phyloP scores from a whole-genome alignment of 202 grass and related monocot genomes.

The Hordeum pubiflorum region DNA sequence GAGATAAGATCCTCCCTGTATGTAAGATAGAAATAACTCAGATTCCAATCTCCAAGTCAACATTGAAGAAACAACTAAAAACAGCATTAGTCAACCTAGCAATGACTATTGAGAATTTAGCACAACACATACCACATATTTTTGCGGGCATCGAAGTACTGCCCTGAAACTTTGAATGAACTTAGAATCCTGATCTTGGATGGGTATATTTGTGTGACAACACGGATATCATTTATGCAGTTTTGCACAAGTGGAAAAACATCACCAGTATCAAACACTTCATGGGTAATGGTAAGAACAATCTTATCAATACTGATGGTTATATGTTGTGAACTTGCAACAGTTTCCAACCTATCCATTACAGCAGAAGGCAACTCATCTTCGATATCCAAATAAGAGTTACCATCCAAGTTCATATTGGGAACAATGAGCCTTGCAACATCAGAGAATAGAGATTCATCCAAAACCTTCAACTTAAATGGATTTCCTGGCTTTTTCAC shows the following conservation, averaged over 20 bases:
- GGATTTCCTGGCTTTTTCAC: constrained; percentile 75
- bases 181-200: constrained; percentile 69
- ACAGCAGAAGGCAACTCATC: constrained; percentile 29
- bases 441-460: constrained; percentile 41
- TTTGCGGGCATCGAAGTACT: constrained; percentile 54
- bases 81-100: not conserved
- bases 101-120: constrained; percentile 9
- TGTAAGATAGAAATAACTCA: constrained; percentile 30
- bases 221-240: constrained; percentile 56
- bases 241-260: constrained; percentile 61
- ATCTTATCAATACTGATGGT: constrained; percentile 55
- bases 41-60: constrained; percentile 6
- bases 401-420: constrained; percentile 18
- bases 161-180: constrained; percentile 52
- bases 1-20: constrained; percentile 70
- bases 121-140: constrained; percentile 57
- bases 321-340: constrained; percentile 48
- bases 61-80: constrained; percentile 16
- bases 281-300: constrained; percentile 55
- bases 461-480: constrained; percentile 65
- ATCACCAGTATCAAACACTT: constrained; percentile 56
- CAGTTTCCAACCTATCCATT: constrained; percentile 34
- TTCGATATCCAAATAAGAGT: constrained; percentile 36
- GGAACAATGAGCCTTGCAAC: constrained; percentile 27
- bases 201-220: constrained; percentile 47